Percentiles rank a stretch among this genome's conserved stretches.
Evolutionary conservation across 768 basidiomycete genomes (phyloP).

Genomic region (Rhodotorula toruloides): DNA sequence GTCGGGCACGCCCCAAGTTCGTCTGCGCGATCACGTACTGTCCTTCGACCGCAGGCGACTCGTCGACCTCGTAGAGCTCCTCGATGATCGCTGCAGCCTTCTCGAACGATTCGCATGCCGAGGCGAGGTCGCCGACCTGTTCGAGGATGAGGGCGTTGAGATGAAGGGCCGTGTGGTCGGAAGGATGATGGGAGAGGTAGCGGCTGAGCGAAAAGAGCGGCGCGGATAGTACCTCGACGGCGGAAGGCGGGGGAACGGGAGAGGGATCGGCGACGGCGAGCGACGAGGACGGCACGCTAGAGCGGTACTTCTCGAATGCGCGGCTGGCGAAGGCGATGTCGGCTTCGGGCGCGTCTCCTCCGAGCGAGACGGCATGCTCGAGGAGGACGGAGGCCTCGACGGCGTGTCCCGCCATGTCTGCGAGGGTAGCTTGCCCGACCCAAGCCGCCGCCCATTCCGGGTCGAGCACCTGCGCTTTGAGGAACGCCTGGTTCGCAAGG

Average conservation of each 20-base stretch:
- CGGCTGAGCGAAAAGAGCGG: constrained; percentile 76
- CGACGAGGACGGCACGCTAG: constrained; percentile 42
- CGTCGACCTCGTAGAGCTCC: constrained; percentile 76
- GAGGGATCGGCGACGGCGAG: constrained; percentile 24
- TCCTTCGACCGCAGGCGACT: constrained; percentile 69
- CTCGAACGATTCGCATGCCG: constrained; percentile 57
- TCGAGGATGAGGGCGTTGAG: constrained; percentile 82
- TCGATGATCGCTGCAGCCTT: constrained; percentile 72
- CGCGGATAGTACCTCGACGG: constrained; percentile 58
- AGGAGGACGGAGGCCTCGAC: constrained; percentile 45
- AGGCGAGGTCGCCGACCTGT: constrained; percentile 63
- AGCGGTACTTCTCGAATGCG: constrained; percentile 52
- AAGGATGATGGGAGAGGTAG: constrained; percentile 63
- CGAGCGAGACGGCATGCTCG: constrained; percentile 64
- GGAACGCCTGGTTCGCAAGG: constrained; percentile 77
- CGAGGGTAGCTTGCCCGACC: constrained; percentile 55
- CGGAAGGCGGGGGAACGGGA: not conserved
- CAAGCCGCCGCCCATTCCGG: constrained; percentile 83
- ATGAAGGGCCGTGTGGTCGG: constrained; percentile 71
- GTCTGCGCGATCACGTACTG: constrained; percentile 75
- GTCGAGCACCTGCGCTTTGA: constrained; percentile 82
- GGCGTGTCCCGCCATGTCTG: constrained; percentile 40
- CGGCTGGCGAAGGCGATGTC: constrained; percentile 70
- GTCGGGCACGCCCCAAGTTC: constrained; percentile 69
- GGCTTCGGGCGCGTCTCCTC: constrained; percentile 61